Evolutionary conservation across 2,329 filamentous ascomycete species (phyloP), one percentile per base, ranked within the genome.

Genomic region (Colletotrichum godetiae): DNA sequence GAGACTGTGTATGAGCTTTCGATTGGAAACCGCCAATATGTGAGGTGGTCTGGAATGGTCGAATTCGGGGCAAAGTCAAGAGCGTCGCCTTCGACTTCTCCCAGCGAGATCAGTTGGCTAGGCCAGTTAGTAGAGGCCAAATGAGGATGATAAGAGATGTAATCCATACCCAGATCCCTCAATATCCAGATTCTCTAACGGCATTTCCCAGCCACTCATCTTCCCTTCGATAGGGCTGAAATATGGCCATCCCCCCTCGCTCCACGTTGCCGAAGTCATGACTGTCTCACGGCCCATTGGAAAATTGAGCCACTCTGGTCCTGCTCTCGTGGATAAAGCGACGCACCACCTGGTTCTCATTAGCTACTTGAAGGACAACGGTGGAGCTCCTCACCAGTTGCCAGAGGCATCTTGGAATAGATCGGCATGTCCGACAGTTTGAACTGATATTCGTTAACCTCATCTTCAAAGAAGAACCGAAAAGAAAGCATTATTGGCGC

Each of bases 341-440:
- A 84, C 82, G 1, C 79, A 80, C 84, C 83, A 85, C 67, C 70
- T 73, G 4, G 1, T 60, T 27, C 37, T 1, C 33, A 2, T 70
- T 35, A 73, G 55, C 49, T 11, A 19, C 33, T 4, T 5, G 15
- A 31, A 27, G 8, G 8, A 49, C 12, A 7, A 24, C 7, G 10
- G 12, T 13, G 1, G 19, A 52, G 5, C 10, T 7, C 12, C 55
- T 24, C 22, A 65, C 82, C 83, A 86, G 68, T 83, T 83, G 0
- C 79, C 80, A 0, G 74, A 64, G 1, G 72, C 74, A 72, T 91
- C 89, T 65, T 88, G 85, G 68, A 91, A 90, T 3, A 91, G 71
- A 74, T 91, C 89, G 1, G 87, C 86, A 67, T 91, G 89, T 0
- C 89, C 89, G 0, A 89, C 85, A 2, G 87, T 88, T 76, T 90